Base-by-base conservation (phyloP, 2,329 filamentous ascomycete genomes). In the Emmonsiellopsis sp. region DNA sequence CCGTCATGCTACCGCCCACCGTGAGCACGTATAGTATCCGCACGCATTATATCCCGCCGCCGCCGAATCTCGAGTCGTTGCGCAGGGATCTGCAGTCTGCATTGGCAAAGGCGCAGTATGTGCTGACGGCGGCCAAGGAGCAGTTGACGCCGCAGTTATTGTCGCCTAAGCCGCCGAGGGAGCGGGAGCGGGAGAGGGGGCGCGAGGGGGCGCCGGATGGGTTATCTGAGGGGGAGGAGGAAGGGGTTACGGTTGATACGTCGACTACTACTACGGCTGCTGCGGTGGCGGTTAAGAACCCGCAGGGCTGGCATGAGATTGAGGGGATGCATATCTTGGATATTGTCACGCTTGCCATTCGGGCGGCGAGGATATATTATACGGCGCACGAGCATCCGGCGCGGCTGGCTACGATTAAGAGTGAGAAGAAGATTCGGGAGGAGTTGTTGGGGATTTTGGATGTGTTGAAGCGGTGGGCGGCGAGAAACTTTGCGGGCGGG, bases 341-440 rank as follows among this genome's bases (percentile, higher is more conserved):
- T 67, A 84, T 95, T 51, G 86, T 93, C 66, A 98, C 93, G 1
- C 78, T 97, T 51, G 92, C 92, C n/a, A 97, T 98, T 61, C 83
- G 90, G 51, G 90, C 92, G 1, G 93, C 93, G 50, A 95, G 94
- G 72, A 85, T 94, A 63, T 98, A 97, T 73, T 97, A 98, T 71
- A 96, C 91, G 0, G 82, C 89, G 3, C 93, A 97, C 67, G 87
- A 94, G 64, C 80, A 91, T 51, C 89, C 91, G 1, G 86, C 93
- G 61, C 84, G 88, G 38, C 76, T 97, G 15, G 89, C 93, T 64
- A 76, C 86, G 31, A 94, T 97, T 71, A 91, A 89, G 69, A 84
- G 89, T 0, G 93, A 98, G 69, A 88, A 86, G 58, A 80, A 87
- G 59, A 86, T 98, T 47, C 84, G 93, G 42, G 79, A 86, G 50